These are phyloP conservation scores for Pneumocystis carinii DNA, from an alignment of 1,139 yeast species.

Conservation along the genomic window DNA sequence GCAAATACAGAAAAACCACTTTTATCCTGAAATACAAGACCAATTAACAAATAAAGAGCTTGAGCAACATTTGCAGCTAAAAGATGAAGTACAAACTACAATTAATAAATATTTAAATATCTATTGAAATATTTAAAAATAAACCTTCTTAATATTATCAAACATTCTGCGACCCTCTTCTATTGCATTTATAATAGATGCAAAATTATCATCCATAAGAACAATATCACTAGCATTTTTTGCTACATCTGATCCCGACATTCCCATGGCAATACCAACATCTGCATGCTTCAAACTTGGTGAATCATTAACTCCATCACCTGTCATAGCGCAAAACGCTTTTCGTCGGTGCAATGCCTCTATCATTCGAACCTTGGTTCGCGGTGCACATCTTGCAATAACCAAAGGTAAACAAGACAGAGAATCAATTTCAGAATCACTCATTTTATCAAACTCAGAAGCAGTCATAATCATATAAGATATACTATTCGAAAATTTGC, in stretches of 20 bases:
- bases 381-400: constrained; percentile 42
- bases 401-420: constrained; percentile 56
- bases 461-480: constrained; percentile 66
- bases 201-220: constrained; percentile 27
- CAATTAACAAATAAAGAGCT: constrained; percentile 54
- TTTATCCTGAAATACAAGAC: constrained; percentile 51
- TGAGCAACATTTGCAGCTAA: constrained; percentile 69
- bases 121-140: not conserved
- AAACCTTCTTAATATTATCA: constrained; percentile 34
- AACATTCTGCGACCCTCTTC: constrained; percentile 38
- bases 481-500: constrained; percentile 34
- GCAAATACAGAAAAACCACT: constrained; percentile 57
- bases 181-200: constrained; percentile 36
- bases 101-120: not conserved
- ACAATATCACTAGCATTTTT: constrained; percentile 42
- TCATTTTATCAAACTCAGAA: constrained; percentile 48
- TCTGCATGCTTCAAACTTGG: constrained; percentile 69
- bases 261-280: constrained; percentile 55
- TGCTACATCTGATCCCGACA: constrained; percentile 40
- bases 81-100: constrained; percentile 56
- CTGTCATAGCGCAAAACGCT: constrained; percentile 58
- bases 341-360: constrained; percentile 36
- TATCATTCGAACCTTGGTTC: constrained; percentile 37
- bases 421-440: constrained; percentile 49
- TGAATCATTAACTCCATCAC: constrained; percentile 77